Percentiles rank a stretch among this genome's conserved stretches.
Conservation (phyloP, 169 alveolate species). For the Perkinsus olseni region DNA sequence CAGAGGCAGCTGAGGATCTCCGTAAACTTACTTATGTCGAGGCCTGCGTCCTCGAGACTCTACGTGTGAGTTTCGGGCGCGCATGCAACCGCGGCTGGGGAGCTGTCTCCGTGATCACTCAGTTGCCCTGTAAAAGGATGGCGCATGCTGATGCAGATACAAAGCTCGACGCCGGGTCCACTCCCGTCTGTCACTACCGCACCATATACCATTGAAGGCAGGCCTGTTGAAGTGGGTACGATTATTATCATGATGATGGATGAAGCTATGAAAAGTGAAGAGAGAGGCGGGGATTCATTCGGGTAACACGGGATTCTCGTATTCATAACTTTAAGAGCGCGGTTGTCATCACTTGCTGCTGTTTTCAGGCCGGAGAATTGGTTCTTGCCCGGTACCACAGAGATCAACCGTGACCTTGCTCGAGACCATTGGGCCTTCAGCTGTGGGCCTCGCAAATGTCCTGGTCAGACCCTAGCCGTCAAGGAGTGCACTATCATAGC, state of each 20-base stretch:
- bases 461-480: neutral
- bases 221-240: neutral
- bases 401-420: neutral
- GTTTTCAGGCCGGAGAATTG: neutral
- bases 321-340: neutral
- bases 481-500: neutral
- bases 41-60: neutral
- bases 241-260: neutral
- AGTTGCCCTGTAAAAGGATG: too few relatives aligned
- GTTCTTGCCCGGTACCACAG: neutral
- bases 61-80: neutral
- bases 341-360: neutral
- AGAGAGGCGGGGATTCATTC: neutral
- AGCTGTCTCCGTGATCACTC: neutral
- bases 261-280: neutral
- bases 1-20: neutral
- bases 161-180: neutral
- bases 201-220: neutral
- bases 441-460: neutral
- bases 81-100: neutral
- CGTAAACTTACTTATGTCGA: neutral
- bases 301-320: too few relatives aligned
- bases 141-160: neutral
- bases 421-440: neutral
- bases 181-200: neutral